Evolutionary conservation across 352 stramenopile species (phyloP).

Genomic region (Phytophthora litchii): DNA sequence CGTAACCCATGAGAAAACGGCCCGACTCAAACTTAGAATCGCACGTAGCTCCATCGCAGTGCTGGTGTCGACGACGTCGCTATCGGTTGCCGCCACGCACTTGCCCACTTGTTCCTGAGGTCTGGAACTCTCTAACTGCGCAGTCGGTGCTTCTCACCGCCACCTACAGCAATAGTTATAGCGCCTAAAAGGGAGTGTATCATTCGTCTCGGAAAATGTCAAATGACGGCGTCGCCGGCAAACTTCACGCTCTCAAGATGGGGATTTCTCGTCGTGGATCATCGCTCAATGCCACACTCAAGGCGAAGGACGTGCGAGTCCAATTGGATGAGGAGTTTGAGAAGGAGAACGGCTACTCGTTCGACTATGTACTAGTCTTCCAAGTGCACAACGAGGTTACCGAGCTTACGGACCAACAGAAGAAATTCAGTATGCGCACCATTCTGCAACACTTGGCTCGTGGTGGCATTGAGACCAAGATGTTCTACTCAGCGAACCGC

Average conservation of each 20-base stretch:
- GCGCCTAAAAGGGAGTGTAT: constrained; percentile 8
- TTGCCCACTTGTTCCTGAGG: constrained; percentile 13
- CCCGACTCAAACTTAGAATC: constrained; percentile 4
- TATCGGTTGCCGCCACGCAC: constrained; percentile 18
- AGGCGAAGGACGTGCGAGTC: constrained; percentile 67
- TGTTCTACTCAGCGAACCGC: constrained; percentile 77
- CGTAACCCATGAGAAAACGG: constrained; percentile 9
- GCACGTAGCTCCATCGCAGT: constrained; percentile 11
- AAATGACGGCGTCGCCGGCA: constrained; percentile 22
- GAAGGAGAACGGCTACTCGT: constrained; percentile 74
- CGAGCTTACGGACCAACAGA: constrained; percentile 58
- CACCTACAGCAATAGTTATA: constrained; percentile 3
- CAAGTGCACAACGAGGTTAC: constrained; percentile 77
- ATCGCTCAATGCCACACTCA: constrained; percentile 65
- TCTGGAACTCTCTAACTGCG: constrained; percentile 4
- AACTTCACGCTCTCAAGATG: constrained; percentile 68
- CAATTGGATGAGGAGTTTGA: constrained; percentile 69
- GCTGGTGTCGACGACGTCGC: neutral
- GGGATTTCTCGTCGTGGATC: constrained; percentile 67
- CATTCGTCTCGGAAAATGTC: constrained; percentile 22
- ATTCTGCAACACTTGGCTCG: constrained; percentile 70
- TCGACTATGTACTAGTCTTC: constrained; percentile 85
- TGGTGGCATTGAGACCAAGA: constrained; percentile 83
- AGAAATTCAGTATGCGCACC: constrained; percentile 73
- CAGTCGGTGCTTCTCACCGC: constrained; percentile 16